A percentile compares a stretch with the other conserved stretches of the same genome.
Evolutionary conservation across 306 rosid species (phyloP).

Genomic region (Begonia fuchsioides): DNA sequence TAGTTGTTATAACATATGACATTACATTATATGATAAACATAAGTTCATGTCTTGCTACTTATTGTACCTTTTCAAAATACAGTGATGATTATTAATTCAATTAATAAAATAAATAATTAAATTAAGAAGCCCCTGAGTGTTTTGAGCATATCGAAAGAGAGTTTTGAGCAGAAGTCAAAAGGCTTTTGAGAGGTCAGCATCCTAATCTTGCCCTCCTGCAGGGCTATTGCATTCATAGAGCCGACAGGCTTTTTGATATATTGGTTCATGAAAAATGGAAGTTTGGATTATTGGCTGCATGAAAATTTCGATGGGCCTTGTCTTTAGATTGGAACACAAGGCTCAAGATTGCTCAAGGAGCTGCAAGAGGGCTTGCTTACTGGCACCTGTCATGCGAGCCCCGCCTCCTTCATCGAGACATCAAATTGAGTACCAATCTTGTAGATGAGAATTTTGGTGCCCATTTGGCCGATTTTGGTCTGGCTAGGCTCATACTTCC

Average conservation of each 20-base stretch:
- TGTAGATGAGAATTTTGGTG: conserved; percentile 46
- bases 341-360: conserved; percentile 64
- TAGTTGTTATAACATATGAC: no score
- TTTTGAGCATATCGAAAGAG: no score
- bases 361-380: conserved; percentile 60
- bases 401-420: conserved; percentile 60
- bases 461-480: conserved; percentile 77
- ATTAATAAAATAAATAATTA: no score
- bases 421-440: conserved; percentile 74
- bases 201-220: conserved; percentile 64
- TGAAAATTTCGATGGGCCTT: conserved; percentile 36
- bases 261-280: conserved; percentile 70
- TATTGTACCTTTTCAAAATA: no score
- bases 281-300: conserved; percentile 83
- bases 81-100: no score
- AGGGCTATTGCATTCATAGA: conserved; percentile 58
- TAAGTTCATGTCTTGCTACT: no score
- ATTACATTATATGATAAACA: no score
- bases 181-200: conserved; percentile 81
- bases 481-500: conserved; percentile 64
- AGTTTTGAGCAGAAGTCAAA: conserved; percentile 68
- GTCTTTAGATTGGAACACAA: conserved; percentile 51
- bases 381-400: conserved; percentile 61
- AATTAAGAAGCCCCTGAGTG: no score
- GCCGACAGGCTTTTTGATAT: conserved; percentile 55